These are phyloP conservation scores for Wickerhamiella hasegawae DNA, from an alignment of 805 yeast genomes.

Conservation along the genomic window DNA sequence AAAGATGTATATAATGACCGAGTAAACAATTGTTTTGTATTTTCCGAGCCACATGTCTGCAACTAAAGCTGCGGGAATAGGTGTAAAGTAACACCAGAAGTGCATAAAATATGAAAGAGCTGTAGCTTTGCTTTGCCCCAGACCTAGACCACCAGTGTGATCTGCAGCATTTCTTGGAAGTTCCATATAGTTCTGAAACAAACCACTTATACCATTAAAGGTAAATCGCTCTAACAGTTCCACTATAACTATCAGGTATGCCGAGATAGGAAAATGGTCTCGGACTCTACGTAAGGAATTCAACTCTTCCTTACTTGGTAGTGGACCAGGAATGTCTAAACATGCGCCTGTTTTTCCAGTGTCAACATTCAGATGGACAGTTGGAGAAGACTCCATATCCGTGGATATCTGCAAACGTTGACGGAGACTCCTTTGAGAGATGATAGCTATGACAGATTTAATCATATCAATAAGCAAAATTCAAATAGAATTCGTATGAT, in stretches of 20 bases:
- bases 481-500: too few species aligned
- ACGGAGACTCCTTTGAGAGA: too few species aligned
- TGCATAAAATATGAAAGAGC: slow-evolving; percentile 62
- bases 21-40: slow-evolving; percentile 47
- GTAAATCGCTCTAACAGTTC: slow-evolving; percentile 73
- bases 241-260: slow-evolving; percentile 49
- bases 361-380: too few species aligned
- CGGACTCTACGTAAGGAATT: slow-evolving; percentile 36
- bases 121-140: slow-evolving; percentile 49
- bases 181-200: slow-evolving; percentile 69
- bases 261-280: slow-evolving; percentile 34
- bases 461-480: too few species aligned
- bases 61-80: slow-evolving; percentile 57
- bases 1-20: slow-evolving; percentile 39
- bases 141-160: slow-evolving; percentile 30
- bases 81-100: slow-evolving; percentile 72
- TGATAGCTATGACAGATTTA: too few species aligned
- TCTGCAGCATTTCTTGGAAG: slow-evolving; percentile 19
- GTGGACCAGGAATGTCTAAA: slow-evolving; percentile 5
- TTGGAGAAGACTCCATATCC: too few species aligned
- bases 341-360: too few species aligned
- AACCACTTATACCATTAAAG: slow-evolving; percentile 62
- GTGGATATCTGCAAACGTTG: too few species aligned
- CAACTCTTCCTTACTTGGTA: slow-evolving; percentile 39
- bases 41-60: slow-evolving; percentile 67